Evolutionary conservation across 192 early-diverging fungal species (phyloP), one percentile per base, ranked within the genome.

Genomic region (Backusella sp.): DNA sequence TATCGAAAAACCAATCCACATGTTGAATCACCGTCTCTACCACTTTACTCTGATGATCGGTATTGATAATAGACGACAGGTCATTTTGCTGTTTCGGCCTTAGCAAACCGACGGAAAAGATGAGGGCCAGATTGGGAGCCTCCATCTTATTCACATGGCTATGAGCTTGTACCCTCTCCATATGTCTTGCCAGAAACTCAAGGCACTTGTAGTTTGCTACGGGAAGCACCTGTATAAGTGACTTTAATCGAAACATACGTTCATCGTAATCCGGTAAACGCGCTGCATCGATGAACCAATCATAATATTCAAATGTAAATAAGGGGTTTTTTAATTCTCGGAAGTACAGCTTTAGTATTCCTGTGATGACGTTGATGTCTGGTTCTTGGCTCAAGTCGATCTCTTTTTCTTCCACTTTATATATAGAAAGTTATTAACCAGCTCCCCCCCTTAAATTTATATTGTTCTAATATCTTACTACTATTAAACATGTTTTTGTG

Each of bases 101-200:
- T 56, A 94, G 76, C 17, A 98, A 79, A 26, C 91, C 95, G 7
- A 93, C 91, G 1, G 91, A 93, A 85, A 98, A 97, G 35, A 97
- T 93, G 30, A 97, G 91, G 4, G 94, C 91, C 72, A 98, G 83
- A 74, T 97, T 98, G 32, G 94, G 91, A 23, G 95, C 80, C 21
- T 92, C 92, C 97, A 98, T 98, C 73, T 96, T 96, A 83, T 97
- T 98, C n/a, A 85, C 83, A 34, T 83, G 77, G 46, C 92, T 88
- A 37, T 93, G 77, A 34, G 85, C 74, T 9, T 92, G 82, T 0
- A 98, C 90, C 0, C 81, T 86, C 42, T 87, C 83, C 71, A 92
- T 72, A 67, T 94, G 93, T 66, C 68, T 75, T 87, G 92, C 89
- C 67, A 94, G 70, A 70, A 85, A 89, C 35, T 86, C 77, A 14